These are phyloP conservation scores for Saccharum hybrid DNA, from an alignment of 202 grass and related monocot genomes.

Conservation along the genomic window DNA sequence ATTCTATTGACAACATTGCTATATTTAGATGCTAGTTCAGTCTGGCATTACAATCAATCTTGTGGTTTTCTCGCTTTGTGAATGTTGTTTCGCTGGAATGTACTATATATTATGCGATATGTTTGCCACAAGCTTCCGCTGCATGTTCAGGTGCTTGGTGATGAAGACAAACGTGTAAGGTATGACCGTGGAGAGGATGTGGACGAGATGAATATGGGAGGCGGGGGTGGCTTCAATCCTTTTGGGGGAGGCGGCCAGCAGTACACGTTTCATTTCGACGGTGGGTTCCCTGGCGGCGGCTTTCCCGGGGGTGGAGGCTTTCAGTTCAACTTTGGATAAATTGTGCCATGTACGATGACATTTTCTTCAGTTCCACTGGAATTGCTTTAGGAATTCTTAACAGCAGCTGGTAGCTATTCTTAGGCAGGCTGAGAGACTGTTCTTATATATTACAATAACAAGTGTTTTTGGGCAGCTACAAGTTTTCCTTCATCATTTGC, in stretches of 20 bases:
- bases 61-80: background rate
- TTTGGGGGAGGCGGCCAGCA: slow-evolving; percentile 77
- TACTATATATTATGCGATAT: background rate
- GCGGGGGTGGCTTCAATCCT: slow-evolving; percentile 75
- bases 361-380: background rate
- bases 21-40: slow-evolving; percentile 5
- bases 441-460: background rate
- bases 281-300: slow-evolving; percentile 71
- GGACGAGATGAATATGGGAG: slow-evolving; percentile 73
- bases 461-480: slow-evolving; percentile 14
- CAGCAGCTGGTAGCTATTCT: slow-evolving; percentile 13
- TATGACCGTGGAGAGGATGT: slow-evolving; percentile 95
- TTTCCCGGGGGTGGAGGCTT: slow-evolving; percentile 72
- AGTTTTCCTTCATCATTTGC: background rate
- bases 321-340: slow-evolving; percentile 78
- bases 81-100: background rate
- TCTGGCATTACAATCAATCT: background rate
- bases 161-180: slow-evolving; percentile 88
- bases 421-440: slow-evolving; percentile 11
- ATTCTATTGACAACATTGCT: background rate
- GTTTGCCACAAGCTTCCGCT: background rate
- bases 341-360: background rate
- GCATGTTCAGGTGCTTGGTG: slow-evolving; percentile 75
- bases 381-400: slow-evolving; percentile 35
- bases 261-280: slow-evolving; percentile 79